Evolutionary conservation across 306 rosid genomes (phyloP).

Genomic region (Begonia loranthoides): DNA sequence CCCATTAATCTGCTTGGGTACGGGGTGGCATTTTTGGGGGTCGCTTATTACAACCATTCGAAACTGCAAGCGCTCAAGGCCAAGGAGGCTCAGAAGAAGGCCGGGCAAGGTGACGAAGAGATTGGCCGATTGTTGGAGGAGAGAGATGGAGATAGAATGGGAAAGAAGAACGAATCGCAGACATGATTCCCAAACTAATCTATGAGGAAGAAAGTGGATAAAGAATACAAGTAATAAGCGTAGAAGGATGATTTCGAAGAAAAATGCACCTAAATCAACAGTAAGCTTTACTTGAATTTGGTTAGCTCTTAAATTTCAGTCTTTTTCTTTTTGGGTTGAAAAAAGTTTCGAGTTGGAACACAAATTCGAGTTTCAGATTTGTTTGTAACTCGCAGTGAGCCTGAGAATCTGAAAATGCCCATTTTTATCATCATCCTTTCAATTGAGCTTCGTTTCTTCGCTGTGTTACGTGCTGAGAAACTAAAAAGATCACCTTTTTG

Average conservation of each 20-base stretch:
- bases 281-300: neutral
- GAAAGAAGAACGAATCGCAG: conserved; percentile 39
- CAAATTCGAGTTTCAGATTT: too few relatives aligned
- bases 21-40: conserved; percentile 57
- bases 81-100: conserved; percentile 47
- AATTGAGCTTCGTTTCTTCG: too few relatives aligned
- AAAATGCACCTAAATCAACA: neutral
- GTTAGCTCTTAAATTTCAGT: neutral
- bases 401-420: neutral
- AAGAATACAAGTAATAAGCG: neutral
- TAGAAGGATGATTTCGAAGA: neutral
- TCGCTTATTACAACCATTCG: conserved; percentile 55
- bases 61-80: conserved; percentile 57
- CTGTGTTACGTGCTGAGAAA: too few relatives aligned
- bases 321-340: neutral
- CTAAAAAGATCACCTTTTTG: too few relatives aligned
- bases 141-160: conserved; percentile 34
- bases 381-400: neutral
- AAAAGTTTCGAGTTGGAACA: neutral
- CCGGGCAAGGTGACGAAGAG: conserved; percentile 34
- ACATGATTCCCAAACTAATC: neutral
- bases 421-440: neutral
- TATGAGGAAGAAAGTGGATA: neutral
- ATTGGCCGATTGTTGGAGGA: conserved; percentile 44
- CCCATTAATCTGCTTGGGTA: conserved; percentile 53